phyloP scores from a whole-genome alignment of 192 early-diverging fungal species.

The Entomortierella lignicola region DNA sequence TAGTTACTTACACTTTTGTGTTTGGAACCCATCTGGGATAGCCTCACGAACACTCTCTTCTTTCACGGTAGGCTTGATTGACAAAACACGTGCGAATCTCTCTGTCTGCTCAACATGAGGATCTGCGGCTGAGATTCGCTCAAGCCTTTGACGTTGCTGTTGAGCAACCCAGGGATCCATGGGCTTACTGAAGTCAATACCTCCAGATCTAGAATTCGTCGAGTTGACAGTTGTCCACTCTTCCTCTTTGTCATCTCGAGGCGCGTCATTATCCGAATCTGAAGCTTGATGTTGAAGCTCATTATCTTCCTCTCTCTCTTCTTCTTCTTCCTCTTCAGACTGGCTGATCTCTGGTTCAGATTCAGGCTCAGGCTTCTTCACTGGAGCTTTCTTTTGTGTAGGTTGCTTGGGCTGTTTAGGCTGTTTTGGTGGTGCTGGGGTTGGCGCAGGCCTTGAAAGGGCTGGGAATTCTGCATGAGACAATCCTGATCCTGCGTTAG shows the following conservation, averaged over 20 bases:
- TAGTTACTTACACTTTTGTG: conserved; percentile 36
- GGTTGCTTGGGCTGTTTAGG: conserved; percentile 36
- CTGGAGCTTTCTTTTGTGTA: conserved; percentile 26
- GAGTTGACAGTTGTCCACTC: conserved; percentile 46
- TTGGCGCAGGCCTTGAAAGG: conserved; percentile 29
- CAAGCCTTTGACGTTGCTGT: conserved; percentile 31
- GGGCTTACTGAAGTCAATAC: conserved; percentile 48
- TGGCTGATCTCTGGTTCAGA: conserved; percentile 13
- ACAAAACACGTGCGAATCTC: conserved; percentile 41
- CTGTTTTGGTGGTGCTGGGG: conserved; percentile 20
- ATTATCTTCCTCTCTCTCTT: conserved; percentile 3
- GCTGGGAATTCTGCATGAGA: conserved; percentile 49
- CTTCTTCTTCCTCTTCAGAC: conserved; percentile 16
- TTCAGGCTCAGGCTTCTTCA: conserved; percentile 10
- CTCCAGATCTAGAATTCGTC: conserved; percentile 27
- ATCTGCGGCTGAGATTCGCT: conserved; percentile 34
- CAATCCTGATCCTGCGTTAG: conserved; percentile 29
- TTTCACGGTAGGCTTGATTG: conserved; percentile 46
- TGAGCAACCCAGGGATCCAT: conserved; percentile 55
- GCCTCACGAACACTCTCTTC: conserved; percentile 41
- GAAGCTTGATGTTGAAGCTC: neutral
- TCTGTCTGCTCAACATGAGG: conserved; percentile 45
- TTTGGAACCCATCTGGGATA: conserved; percentile 43
- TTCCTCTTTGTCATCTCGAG: conserved; percentile 15
- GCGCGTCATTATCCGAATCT: neutral